Conservation (phyloP, 768 basidiomycete genomes). For the Termitomyces sp. region DNA sequence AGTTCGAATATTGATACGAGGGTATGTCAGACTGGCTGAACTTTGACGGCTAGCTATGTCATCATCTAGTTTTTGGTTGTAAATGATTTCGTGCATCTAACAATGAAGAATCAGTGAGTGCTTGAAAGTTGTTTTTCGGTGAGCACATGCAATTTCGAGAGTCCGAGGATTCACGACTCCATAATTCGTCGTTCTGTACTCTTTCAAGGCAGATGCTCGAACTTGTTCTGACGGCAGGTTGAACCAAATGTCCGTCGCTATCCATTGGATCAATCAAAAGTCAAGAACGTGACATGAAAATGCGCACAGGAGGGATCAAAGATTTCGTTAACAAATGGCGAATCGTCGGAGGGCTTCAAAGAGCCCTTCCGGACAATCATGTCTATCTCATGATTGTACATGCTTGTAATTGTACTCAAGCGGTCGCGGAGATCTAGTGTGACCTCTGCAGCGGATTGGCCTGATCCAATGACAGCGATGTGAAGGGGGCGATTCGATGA, state of each 20-base stretch:
- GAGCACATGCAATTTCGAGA: slow-evolving; percentile 33
- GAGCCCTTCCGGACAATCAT: slow-evolving; percentile 51
- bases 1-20: slow-evolving; percentile 34
- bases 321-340: slow-evolving; percentile 52
- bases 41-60: slow-evolving; percentile 34
- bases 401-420: slow-evolving; percentile 28
- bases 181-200: slow-evolving; percentile 51
- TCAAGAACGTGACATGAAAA: background rate
- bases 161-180: slow-evolving; percentile 50
- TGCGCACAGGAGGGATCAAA: slow-evolving; percentile 46
- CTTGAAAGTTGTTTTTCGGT: background rate
- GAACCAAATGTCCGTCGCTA: slow-evolving; percentile 41
- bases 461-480: slow-evolving; percentile 45
- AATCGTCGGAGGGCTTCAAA: slow-evolving; percentile 49
- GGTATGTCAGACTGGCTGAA: slow-evolving; percentile 13
- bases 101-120: background rate
- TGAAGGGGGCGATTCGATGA: slow-evolving; percentile 27
- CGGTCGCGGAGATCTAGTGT: slow-evolving; percentile 41
- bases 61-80: slow-evolving; percentile 46
- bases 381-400: slow-evolving; percentile 37
- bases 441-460: slow-evolving; percentile 48
- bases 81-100: slow-evolving; percentile 48
- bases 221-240: slow-evolving; percentile 31
- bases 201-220: slow-evolving; percentile 34
- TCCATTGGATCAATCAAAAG: slow-evolving; percentile 1